A percentile compares a stretch with the other conserved stretches of the same genome.
These are phyloP conservation scores for Oryza australiensis DNA, from an alignment of 176 grass and related monocot species.

Conservation along the genomic window DNA sequence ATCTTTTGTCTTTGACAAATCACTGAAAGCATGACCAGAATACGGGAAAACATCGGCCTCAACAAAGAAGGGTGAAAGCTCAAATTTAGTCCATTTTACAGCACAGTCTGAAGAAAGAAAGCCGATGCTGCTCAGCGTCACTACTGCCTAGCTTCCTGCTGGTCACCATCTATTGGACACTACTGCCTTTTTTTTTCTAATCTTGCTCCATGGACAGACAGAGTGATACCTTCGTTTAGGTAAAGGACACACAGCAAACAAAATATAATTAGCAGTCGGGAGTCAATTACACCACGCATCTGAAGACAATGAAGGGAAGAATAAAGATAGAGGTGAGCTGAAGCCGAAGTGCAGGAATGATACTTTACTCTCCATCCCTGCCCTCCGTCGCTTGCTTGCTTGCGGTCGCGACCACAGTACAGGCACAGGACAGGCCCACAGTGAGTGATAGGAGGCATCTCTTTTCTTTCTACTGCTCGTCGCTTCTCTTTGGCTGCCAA, in stretches of 20 bases:
- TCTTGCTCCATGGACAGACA: not conserved
- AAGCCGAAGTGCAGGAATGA: constrained; percentile 12
- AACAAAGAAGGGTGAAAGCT: not conserved
- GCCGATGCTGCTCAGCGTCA: not conserved
- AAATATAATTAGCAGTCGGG: not conserved
- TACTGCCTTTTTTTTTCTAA: not conserved
- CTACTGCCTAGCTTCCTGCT: not conserved
- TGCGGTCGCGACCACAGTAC: not conserved
- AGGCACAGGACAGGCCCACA: not conserved
- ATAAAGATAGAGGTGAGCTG: not conserved
- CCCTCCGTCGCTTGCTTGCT: not conserved
- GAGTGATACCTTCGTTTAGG: not conserved
- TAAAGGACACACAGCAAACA: not conserved
- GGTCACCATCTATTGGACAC: not conserved
- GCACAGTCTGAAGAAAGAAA: not conserved
- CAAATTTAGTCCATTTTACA: constrained; percentile 19
- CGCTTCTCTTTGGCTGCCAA: not conserved
- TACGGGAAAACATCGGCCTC: constrained; percentile 1
- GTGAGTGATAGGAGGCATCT: not conserved
- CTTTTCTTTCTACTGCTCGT: not conserved
- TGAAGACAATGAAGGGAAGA: constrained; percentile 9
- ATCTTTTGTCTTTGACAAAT: not conserved
- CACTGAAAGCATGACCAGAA: not conserved
- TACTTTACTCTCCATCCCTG: constrained; percentile 20
- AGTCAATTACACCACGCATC: not conserved